Percentiles rank a stretch among this genome's conserved stretches.
These are phyloP conservation scores for Chrysochromulina tobinii DNA, from an alignment of 78 protist genomes.

Conservation along the genomic window DNA sequence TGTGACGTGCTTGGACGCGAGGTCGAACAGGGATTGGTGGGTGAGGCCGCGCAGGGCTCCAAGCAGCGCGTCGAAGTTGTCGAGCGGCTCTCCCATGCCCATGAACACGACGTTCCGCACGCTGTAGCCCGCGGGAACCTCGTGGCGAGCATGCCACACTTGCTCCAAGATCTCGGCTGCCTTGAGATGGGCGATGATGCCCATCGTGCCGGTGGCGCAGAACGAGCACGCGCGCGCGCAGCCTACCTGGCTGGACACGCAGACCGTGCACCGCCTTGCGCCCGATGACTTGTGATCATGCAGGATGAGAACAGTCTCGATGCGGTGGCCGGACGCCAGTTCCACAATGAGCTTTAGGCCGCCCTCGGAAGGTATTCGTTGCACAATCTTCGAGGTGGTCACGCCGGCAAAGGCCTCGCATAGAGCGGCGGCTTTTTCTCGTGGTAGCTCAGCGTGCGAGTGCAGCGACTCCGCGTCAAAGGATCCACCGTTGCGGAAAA, in stretches of 20 bases:
- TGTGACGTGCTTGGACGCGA: constrained; percentile 27
- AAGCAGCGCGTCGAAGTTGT: constrained; percentile 42
- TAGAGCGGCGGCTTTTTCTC: background rate
- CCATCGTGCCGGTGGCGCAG: constrained; percentile 69
- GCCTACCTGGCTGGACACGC: constrained; percentile 66
- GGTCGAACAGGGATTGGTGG: constrained; percentile 14
- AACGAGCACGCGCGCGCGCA: constrained; percentile 57
- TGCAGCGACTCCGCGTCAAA: background rate
- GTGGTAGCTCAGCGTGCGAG: background rate
- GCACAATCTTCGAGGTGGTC: background rate
- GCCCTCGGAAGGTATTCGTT: background rate
- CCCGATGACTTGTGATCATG: background rate
- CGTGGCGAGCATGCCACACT: background rate
- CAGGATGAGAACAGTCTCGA: background rate
- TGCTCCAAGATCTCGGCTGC: constrained; percentile 62
- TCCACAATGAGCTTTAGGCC: background rate
- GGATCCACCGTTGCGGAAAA: background rate
- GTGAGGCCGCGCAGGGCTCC: constrained; percentile 21
- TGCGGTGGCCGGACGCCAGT: background rate
- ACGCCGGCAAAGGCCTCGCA: background rate
- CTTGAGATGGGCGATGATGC: constrained; percentile 22
- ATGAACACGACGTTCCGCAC: background rate
- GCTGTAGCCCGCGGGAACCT: background rate
- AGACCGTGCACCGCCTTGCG: constrained; percentile 32
- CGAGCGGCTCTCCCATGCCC: constrained; percentile 60